Conservation (phyloP, 495 filamentous ascomycete species). For the Aspergillus taichungensis region DNA sequence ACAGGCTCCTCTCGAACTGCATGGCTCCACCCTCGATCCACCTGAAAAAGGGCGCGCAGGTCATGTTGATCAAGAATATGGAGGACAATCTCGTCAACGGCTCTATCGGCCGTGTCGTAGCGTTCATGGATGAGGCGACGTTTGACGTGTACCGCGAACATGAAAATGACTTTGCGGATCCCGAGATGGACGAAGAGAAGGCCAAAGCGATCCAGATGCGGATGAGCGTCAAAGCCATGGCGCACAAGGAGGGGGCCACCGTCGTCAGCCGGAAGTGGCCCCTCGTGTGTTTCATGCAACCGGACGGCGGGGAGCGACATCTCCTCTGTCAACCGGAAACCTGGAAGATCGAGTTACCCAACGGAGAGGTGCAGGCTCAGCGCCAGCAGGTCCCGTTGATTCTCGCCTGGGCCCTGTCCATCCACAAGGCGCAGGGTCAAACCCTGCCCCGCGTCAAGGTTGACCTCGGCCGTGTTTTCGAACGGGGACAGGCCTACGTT, state of each 20-base stretch:
- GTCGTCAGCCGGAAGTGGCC: conserved; percentile 52
- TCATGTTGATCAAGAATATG: conserved; percentile 99
- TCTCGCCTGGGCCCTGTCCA: conserved; percentile 91
- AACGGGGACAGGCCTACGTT: conserved; percentile 71
- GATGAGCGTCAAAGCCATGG: conserved; percentile 40
- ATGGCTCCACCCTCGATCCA: conserved; percentile 76
- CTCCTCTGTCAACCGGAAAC: conserved; percentile 76
- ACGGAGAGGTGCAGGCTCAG: conserved; percentile 84
- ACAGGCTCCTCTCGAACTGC: conserved; percentile 76
- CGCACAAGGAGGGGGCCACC: conserved; percentile 27
- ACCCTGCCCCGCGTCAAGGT: conserved; percentile 93
- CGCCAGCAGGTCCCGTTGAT: conserved; percentile 62
- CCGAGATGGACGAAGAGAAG: conserved; percentile 30
- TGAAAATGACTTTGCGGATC: conserved; percentile 44
- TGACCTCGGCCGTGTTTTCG: conserved; percentile 83
- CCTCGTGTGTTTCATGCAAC: conserved; percentile 68
- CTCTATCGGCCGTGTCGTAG: conserved; percentile 74
- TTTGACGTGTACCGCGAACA: conserved; percentile 58
- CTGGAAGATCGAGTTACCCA: conserved; percentile 96
- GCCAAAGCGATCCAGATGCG: conserved; percentile 36
- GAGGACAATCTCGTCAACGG: conserved; percentile 92
- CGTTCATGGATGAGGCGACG: conserved; percentile 75
- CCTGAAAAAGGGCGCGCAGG: conserved; percentile 86
- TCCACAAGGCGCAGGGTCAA: conserved; percentile 97
- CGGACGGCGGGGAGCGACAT: conserved; percentile 68